A percentile compares a stretch with the other conserved stretches of the same genome.
Evolutionary conservation across 495 filamentous ascomycete genomes (phyloP).

Genomic region (Hypoxylon trugodes): DNA sequence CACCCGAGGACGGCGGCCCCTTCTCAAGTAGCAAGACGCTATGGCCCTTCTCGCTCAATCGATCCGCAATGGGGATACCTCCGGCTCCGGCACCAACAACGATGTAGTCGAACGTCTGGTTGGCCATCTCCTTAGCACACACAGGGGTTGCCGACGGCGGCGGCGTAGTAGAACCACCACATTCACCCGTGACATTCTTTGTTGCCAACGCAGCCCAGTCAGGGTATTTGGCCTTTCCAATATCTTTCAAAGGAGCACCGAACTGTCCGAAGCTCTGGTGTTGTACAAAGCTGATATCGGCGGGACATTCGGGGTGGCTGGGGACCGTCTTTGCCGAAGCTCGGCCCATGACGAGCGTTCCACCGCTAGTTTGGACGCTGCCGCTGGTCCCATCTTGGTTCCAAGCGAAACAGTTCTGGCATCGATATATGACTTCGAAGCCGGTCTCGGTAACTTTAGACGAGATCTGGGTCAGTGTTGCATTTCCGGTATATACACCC

Average conservation of each 20-base stretch:
- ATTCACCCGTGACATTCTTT: constrained; percentile 46
- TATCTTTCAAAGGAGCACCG: constrained; percentile 51
- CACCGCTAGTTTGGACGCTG: constrained; percentile 47
- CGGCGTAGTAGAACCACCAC: constrained; percentile 40
- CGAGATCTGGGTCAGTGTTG: constrained; percentile 65
- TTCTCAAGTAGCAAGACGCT: constrained; percentile 82
- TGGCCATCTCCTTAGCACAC: constrained; percentile 50
- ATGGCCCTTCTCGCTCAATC: constrained; percentile 79
- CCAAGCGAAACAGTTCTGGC: constrained; percentile 70
- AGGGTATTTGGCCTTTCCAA: constrained; percentile 56
- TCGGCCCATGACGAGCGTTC: constrained; percentile 56
- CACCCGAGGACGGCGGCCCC: constrained; percentile 67
- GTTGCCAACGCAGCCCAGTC: constrained; percentile 58
- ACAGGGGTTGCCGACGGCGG: constrained; percentile 33
- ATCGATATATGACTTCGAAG: constrained; percentile 69
- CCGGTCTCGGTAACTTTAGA: constrained; percentile 58
- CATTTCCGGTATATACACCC: constrained; percentile 65
- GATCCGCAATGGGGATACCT: constrained; percentile 71
- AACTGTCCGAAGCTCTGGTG: constrained; percentile 56
- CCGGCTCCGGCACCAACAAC: constrained; percentile 72
- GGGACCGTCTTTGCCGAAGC: constrained; percentile 47
- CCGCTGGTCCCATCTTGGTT: constrained; percentile 57
- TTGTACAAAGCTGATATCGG: constrained; percentile 47
- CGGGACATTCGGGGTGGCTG: constrained; percentile 46
- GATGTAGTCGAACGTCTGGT: constrained; percentile 70